Conservation (phyloP, 1,284 basidiomycete species). For the Ustilago esculenta region DNA sequence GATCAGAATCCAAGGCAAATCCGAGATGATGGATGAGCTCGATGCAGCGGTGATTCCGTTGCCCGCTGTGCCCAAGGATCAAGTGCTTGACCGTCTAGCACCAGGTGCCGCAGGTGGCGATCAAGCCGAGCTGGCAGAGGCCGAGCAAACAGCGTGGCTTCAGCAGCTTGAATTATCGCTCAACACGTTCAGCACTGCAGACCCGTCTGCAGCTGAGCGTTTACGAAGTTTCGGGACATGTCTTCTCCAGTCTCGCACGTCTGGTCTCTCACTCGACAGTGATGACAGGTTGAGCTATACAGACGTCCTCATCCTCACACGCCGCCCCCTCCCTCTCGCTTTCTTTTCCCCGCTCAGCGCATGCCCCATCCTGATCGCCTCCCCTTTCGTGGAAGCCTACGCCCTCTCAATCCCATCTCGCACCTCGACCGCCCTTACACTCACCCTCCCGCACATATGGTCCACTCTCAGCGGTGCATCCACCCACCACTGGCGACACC, state of each 20-base stretch:
- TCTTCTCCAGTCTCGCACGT: background rate
- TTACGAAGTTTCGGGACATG: background rate
- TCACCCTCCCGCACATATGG: constrained; percentile 29
- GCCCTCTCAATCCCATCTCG: constrained; percentile 1
- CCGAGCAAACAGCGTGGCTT: constrained; percentile 2
- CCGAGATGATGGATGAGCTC: background rate
- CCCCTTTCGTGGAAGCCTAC: constrained; percentile 3
- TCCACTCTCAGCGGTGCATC: constrained; percentile 14
- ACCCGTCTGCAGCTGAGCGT: constrained; percentile 1
- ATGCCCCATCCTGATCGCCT: constrained; percentile 4
- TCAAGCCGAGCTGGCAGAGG: background rate
- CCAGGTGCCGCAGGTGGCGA: background rate
- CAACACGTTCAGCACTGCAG: background rate
- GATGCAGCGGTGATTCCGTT: constrained; percentile 7
- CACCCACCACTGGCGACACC: background rate
- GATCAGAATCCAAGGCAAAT: constrained; percentile 4
- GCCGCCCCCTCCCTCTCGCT: constrained; percentile 7
- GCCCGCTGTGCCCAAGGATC: constrained; percentile 17
- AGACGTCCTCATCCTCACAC: constrained; percentile 4
- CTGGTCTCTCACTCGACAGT: background rate
- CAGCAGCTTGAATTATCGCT: constrained; percentile 2
- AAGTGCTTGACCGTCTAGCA: constrained; percentile 22
- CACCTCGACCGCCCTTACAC: background rate
- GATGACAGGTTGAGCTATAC: background rate
- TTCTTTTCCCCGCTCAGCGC: constrained; percentile 20